These are phyloP conservation scores for Urtica urens DNA, from an alignment of 306 rosid genomes.

Conservation along the genomic window DNA sequence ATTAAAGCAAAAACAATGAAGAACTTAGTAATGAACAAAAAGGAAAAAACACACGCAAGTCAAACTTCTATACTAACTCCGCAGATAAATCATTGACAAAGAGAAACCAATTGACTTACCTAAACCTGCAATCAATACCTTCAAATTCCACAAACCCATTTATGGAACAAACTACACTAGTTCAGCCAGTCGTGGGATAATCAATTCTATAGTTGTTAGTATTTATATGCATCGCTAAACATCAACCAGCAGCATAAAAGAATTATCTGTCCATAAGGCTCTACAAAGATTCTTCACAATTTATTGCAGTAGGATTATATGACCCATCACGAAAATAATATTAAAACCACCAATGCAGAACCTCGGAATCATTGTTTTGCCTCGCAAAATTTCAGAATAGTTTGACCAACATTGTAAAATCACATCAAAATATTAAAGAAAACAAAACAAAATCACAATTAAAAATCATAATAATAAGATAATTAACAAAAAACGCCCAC, in stretches of 20 bases:
- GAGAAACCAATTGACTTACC: neutral
- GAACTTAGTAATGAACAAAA: too few relatives aligned
- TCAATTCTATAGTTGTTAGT: too few relatives aligned
- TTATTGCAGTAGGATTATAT: too few relatives aligned
- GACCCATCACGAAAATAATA: neutral
- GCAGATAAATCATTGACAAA: neutral
- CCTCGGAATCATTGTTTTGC: neutral
- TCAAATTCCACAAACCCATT: neutral
- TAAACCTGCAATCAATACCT: neutral
- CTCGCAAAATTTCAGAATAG: neutral
- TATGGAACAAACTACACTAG: neutral
- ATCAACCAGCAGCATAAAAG: neutral
- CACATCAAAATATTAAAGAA: neutral
- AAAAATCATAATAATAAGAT: too few relatives aligned
- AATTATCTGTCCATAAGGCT: neutral
- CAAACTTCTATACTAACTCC: neutral
- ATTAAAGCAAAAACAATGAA: too few relatives aligned
- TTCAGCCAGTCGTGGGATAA: neutral
- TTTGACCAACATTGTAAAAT: neutral
- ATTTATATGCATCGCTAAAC: neutral
- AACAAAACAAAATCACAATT: neutral
- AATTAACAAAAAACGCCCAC: too few relatives aligned
- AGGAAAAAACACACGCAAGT: neutral
- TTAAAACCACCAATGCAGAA: neutral
- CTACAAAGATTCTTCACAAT: slow-evolving; percentile 4